Evolutionary conservation across 129 eudicot species (phyloP).

Genomic region (Erigeron canadensis): DNA sequence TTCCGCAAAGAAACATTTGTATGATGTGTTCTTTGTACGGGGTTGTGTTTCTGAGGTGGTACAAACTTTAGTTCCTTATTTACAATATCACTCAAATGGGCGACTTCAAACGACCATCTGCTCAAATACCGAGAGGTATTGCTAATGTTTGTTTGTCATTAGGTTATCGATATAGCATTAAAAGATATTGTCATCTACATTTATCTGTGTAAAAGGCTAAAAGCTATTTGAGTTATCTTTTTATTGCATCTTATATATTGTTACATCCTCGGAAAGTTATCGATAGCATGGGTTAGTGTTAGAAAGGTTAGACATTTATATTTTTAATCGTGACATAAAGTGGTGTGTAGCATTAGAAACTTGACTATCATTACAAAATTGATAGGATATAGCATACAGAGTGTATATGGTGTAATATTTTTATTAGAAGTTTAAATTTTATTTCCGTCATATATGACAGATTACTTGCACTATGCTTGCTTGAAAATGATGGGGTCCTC

Average conservation of each 20-base stretch:
- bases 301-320: background rate
- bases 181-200: background rate
- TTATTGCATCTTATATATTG: background rate
- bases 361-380: background rate
- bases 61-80: slow-evolving; percentile 68
- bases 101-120: slow-evolving; percentile 38
- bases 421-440: background rate
- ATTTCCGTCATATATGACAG: slow-evolving; percentile 32
- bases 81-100: slow-evolving; percentile 47
- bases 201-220: background rate
- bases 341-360: slow-evolving; percentile 4
- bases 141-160: background rate
- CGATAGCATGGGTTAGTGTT: too few species aligned
- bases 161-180: background rate
- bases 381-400: background rate
- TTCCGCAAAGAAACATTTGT: slow-evolving; percentile 72
- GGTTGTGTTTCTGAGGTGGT: slow-evolving; percentile 66
- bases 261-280: too few species aligned
- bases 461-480: slow-evolving; percentile 73
- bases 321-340: background rate
- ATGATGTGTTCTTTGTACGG: slow-evolving; percentile 66
- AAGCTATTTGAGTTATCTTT: background rate
- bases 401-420: background rate
- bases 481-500: slow-evolving; percentile 67
- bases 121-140: slow-evolving; percentile 85